Conservation (phyloP, 805 yeast species). For the Henningerozyma blattae region DNA sequence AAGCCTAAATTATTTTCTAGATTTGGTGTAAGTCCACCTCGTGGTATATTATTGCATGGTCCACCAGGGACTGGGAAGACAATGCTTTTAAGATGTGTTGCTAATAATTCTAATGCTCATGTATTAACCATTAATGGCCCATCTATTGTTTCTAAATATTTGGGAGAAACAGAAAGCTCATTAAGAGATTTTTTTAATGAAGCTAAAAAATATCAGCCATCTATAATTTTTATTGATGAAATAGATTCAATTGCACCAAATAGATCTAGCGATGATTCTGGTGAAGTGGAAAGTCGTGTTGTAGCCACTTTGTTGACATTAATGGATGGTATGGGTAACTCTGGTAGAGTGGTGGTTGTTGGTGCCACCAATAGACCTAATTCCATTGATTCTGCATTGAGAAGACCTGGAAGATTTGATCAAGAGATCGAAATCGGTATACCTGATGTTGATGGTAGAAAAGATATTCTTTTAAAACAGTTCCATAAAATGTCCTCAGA, state of each 20-base stretch:
- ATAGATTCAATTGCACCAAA: conserved; percentile 86
- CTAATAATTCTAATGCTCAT: conserved; percentile 70
- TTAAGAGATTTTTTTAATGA: conserved; percentile 75
- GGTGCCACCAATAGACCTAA: conserved; percentile 98
- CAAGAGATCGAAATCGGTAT: conserved; percentile 85
- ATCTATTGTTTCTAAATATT: conserved; percentile 78
- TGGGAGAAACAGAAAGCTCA: conserved; percentile 88
- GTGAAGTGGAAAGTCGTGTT: conserved; percentile 83
- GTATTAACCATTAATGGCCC: conserved; percentile 82
- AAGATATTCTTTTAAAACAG: conserved; percentile 56
- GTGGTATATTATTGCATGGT: conserved; percentile 89
- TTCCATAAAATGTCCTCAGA: conserved; percentile 32
- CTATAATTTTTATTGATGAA: conserved; percentile 83
- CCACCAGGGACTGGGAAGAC: conserved; percentile 98
- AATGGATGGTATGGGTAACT: conserved; percentile 98
- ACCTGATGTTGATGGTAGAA: conserved; percentile 76
- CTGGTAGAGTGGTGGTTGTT: conserved; percentile 95
- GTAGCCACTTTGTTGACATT: conserved; percentile 88
- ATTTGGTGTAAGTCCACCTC: conserved; percentile 85
- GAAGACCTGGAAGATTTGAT: conserved; percentile 96
- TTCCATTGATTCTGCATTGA: conserved; percentile 93
- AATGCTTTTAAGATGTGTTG: conserved; percentile 72
- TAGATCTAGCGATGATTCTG: conserved; percentile 72
- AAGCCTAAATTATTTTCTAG: conserved; percentile 65
- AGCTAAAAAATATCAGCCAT: conserved; percentile 77